Percentiles rank a stretch among this genome's conserved stretches.
These are phyloP conservation scores for Xylaria sp. DNA, from an alignment of 2,329 filamentous ascomycete genomes.

Conservation along the genomic window DNA sequence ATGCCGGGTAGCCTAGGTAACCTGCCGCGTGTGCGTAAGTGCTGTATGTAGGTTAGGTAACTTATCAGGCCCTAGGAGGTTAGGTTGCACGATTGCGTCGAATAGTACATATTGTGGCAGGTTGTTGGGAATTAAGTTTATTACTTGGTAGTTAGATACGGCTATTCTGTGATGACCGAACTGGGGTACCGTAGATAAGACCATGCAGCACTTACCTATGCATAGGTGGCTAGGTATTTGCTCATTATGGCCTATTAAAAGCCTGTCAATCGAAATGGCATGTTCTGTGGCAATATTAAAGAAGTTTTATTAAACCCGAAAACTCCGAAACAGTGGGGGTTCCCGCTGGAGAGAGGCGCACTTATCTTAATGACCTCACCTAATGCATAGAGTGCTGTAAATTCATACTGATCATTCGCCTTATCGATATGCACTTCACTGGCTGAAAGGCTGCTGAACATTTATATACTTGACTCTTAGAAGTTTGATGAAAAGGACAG, in stretches of 20 bases:
- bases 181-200: too few species aligned
- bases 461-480: not conserved
- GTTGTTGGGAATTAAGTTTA: not conserved
- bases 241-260: too few species aligned
- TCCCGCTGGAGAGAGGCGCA: not conserved
- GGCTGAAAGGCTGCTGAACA: conserved; percentile 2
- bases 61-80: not conserved
- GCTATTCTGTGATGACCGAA: too few species aligned
- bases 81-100: not conserved
- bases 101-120: not conserved
- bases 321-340: conserved; percentile 1
- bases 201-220: too few species aligned
- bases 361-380: not conserved
- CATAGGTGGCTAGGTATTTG: not conserved
- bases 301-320: conserved; percentile 21
- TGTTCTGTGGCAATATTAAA: conserved; percentile 2
- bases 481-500: not conserved
- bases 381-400: conserved; percentile 1
- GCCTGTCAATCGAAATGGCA: not conserved
- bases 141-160: not conserved
- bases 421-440: conserved; percentile 32
- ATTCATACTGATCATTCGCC: conserved; percentile 5
- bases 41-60: conserved; percentile 1
- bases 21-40: not conserved
- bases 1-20: not conserved